Evolutionary conservation across 352 stramenopile genomes (phyloP), one percentile per base, ranked within the genome.

Genomic region (Globisporangium perplexum): DNA sequence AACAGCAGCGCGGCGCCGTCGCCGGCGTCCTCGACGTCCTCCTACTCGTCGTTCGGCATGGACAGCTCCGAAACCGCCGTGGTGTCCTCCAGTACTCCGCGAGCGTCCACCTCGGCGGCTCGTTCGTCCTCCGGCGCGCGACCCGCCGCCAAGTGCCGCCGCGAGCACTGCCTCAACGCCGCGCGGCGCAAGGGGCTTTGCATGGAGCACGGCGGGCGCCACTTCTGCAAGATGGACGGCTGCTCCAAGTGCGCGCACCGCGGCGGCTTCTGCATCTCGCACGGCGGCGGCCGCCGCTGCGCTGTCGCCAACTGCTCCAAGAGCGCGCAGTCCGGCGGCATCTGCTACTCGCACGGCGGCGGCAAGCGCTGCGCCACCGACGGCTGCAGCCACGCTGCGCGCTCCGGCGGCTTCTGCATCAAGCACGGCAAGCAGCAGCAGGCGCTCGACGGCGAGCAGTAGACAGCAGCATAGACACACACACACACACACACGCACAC

Each of bases 141-240:
- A 23, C 42, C 44, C 14, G 51, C 43, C 46, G 53, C 62, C 50
- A 72, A 73, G 35, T 90, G 80, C 56, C 83, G 83, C n/a, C 74
- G 78, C 26, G 76, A 79, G 23, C 60, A 82, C 55, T 93, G 83
- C 63, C 18, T n/a, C 11, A 88, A 90, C 60, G 71, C 74, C 36
- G 80, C 81, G 38, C 72, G 82, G 55, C 79, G 80, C 49, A 91
- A 90, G 61, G 83, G 86, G 0, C 74, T 96, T 0, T 96, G 86
- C 62, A 92, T 91, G 78, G 81, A 90, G 50, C 86, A 96, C 62
- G 86, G 86, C 35, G 86, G 86, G 3, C 77, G 86, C 26, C 80
- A 93, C 63, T 86, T 90, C 26, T 96, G 86, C 67, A 91, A 91
- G 59, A 86, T 90, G 68, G 66, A 80, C 10, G 83, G 81, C 42